Base-by-base conservation (phyloP, 2,329 filamentous ascomycete species). In the Zymoseptoria brevis region DNA sequence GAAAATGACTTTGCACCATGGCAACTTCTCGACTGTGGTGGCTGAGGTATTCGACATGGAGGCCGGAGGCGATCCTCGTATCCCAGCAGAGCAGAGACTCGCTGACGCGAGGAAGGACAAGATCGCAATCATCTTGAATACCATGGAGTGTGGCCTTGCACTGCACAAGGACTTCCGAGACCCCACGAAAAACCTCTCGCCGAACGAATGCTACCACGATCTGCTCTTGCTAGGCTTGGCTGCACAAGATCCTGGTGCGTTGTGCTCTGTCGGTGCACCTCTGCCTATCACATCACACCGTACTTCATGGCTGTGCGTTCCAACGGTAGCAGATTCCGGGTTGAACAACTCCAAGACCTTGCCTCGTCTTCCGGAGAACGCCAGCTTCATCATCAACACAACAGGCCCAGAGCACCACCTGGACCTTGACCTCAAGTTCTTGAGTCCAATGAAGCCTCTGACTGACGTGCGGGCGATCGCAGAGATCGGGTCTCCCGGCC, bases 41-140 rank as follows among this genome's bases (percentile, higher is more conserved):
- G 66, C 73, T 8, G 72, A 76, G 21, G 72, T 73, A 1, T 77
- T 78, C 57, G 67, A 63, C 13, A 70, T 75, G 71, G 73, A 74
- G 55, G 73, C 76, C 26, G 71, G 74, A n/a, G 76, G 76, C 4
- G 75, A 77, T 55, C 75, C 75, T 50, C 66, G 71, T 21, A 64
- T 77, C 35, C 74, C 75, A 22, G 71, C 72, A 45, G 71, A 73
- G 57, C 67, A 75, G 49, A 66, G 75, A 29, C 67, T 71, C 30
- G 70, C 76, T 3, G 74, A 76, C 58, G 75, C 76, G 4, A 73
- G 75, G 53, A 74, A 75, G 55, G 75, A 77, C 66, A 76, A 76
- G 61, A 72, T 73, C 1, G 72, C 72, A 19, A 77, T 78, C 59
- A 72, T 74, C 19, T 65, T 78, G 8, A 76, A 74, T 54, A 71